Conservation (phyloP, 2,329 filamentous ascomycete genomes). For the Trichoderma hamatum region DNA sequence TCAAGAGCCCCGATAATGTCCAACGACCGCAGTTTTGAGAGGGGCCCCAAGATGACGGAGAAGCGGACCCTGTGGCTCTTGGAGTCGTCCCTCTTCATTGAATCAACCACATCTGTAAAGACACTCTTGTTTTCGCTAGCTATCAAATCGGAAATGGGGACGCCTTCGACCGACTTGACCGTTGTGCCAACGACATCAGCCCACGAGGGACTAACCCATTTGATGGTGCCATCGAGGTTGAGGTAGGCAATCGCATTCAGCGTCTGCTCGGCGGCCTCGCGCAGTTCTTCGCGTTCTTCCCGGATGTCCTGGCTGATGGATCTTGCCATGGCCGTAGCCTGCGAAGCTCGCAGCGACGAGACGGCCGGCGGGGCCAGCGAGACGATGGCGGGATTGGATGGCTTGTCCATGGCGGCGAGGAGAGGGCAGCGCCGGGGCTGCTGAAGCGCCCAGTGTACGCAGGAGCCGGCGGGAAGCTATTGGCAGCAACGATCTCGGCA, state of each 20-base stretch:
- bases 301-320: constrained; percentile 86
- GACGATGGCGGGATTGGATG: constrained; percentile 36
- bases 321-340: constrained; percentile 59
- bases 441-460: constrained; percentile 21
- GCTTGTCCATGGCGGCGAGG: constrained; percentile 48
- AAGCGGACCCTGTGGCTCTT: constrained; percentile 90
- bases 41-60: constrained; percentile 67
- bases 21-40: constrained; percentile 64
- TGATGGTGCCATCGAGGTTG: constrained; percentile 83
- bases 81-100: constrained; percentile 90
- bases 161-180: constrained; percentile 72
- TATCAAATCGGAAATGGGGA: constrained; percentile 78
- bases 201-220: constrained; percentile 98
- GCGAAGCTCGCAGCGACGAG: constrained; percentile 54
- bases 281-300: constrained; percentile 89
- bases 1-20: constrained; percentile 46
- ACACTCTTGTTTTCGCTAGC: constrained; percentile 74
- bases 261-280: constrained; percentile 93
- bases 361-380: constrained; percentile 57
- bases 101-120: constrained; percentile 82
- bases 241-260: constrained; percentile 96
- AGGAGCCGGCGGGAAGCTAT: constrained; percentile 23
- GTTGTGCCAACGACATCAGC: constrained; percentile 84
- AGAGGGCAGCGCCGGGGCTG: constrained; percentile 17
- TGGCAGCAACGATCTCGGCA: constrained; percentile 17